Conservation (phyloP, 179 eudicot genomes). For the Silene vulgaris region DNA sequence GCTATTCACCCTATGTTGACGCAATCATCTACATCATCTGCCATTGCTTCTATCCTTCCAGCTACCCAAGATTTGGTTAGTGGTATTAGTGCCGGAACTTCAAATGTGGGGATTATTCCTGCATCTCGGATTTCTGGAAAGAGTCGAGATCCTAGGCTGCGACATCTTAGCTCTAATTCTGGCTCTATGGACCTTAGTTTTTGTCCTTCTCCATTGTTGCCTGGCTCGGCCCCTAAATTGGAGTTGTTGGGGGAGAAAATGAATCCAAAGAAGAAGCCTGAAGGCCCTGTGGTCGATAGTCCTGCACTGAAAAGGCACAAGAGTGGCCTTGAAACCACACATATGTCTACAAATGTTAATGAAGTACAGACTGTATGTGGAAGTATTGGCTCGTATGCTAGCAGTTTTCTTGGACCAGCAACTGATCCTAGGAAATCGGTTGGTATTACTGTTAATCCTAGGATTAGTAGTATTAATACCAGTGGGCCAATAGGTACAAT, state of each 20-base stretch:
- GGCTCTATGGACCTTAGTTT: conserved; percentile 35
- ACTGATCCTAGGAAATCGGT: conserved; percentile 37
- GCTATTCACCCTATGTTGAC: conserved; percentile 26
- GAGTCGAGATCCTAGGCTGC: conserved; percentile 91
- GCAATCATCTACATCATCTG: conserved; percentile 33
- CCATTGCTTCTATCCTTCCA: conserved; percentile 26
- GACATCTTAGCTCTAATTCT: conserved; percentile 41
- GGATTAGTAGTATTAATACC: conserved; percentile 22
- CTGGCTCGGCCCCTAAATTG: conserved; percentile 33
- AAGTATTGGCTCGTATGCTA: conserved; percentile 39
- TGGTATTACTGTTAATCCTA: conserved; percentile 30
- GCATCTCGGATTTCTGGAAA: conserved; percentile 35
- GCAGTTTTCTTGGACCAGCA: conserved; percentile 32
- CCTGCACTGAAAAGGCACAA: conserved; percentile 65
- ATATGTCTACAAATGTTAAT: conserved; percentile 18
- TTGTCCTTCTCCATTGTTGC: conserved; percentile 27
- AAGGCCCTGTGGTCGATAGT: conserved; percentile 42
- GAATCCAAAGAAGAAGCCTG: conserved; percentile 44
- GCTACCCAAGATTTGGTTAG: conserved; percentile 33
- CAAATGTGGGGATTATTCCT: conserved; percentile 31
- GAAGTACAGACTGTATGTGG: conserved; percentile 29
- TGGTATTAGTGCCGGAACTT: conserved; percentile 29
- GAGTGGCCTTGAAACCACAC: conserved; percentile 37
- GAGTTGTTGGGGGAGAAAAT: conserved; percentile 37
- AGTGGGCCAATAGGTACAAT: conserved; percentile 26